Evolutionary conservation across 805 yeast species (phyloP), one percentile per base, ranked within the genome.

Genomic region (Lachancea thermotolerans): DNA sequence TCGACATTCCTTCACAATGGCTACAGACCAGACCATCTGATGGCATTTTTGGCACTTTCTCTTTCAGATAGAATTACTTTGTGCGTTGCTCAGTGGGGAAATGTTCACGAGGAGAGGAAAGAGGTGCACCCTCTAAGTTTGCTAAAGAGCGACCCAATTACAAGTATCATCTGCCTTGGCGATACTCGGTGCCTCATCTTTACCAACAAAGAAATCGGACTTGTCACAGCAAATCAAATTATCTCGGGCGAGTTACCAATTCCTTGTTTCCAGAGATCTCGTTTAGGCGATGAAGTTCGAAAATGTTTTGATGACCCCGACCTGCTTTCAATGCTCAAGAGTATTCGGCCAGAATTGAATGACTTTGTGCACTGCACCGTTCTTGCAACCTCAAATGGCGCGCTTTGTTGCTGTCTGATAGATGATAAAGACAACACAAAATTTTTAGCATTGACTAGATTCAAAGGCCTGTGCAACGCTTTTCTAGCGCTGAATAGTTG

Each of bases 221-320:
- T 59, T 2, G 47, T 60, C 2, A 54, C 60, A 8, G 60, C 62
- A 2, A 57, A 55, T 35, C 65, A 62, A 46, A 50, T 62, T 2
- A 52, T 59, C 52, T 60, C 65, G 1, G 66, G 65, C 1, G 64
- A 62, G 36, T 49, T 57, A 0, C 37, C 44, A 12, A 58, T 54
- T 34, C 21, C 29, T 4, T 39, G 34, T 2, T 45, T 48, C 9
- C 45, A 51, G 7, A 33, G 47, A 39, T 28, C 40, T 6, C 25
- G 35, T 29, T 44, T 44, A 15, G 47, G 47, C 8, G 16, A n/a
- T 10, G 7, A 10, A 5, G 32, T 44, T 5, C 12, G 48, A 30
- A 50, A 53, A 7, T 52, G 47, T 47, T 59, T 58, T 42, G 32
- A 44, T 15, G 59, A 59, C 7, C 55, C 55, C 4, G 14, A 25